Base-by-base conservation (phyloP, 345 rosid genomes). In the Linum lewisii region DNA sequence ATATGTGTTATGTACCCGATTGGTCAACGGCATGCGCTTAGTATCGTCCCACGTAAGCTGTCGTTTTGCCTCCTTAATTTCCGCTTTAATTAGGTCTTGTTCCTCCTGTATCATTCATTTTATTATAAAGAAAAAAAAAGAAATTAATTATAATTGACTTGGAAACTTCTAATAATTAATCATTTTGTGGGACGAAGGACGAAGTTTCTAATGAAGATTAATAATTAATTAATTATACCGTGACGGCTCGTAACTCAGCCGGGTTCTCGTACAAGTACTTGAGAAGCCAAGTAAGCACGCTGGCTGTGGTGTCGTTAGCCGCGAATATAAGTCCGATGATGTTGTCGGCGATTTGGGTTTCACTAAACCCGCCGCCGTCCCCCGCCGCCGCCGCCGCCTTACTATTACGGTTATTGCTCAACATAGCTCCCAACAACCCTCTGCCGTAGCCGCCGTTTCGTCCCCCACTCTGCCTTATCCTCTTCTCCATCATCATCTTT, bases 241-340 rank as follows among this genome's bases (percentile, higher is more conserved):
- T 64, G 57, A 86, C 87, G 53, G 87, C 82, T 45, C 77, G 81
- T 26, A 88, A 81, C 60, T 84, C 51, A 42, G 74, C 75, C 3
- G 60, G 49, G 53, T 88, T 76, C 51, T 92, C 98, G 63, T 82
- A 89, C 66, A 92, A 71, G 74, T 88, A 86, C 77, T 92, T 92
- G 60, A 92, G 72, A 56, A 82, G 74, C 97, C 97, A 92, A 18
- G 98, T 92, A 15, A 86, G 69, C 42, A 76, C 87, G 65, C 89
- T 84, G 13, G 97, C 97, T 20, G 98, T 92, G 9, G 96, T 88
- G 57, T 92, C 98, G n/a, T 86, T 93, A 56, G 98, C 97, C 44
- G 98, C 97, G 16, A 92, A 92, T 20, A 88, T 84, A 3, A 92
- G 90, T 24, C 98, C 98, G 36, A 92, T 88, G 63, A 92, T 79